Evolutionary conservation across 1,284 basidiomycete genomes (phyloP).

Genomic region (Albatrellus sp.): DNA sequence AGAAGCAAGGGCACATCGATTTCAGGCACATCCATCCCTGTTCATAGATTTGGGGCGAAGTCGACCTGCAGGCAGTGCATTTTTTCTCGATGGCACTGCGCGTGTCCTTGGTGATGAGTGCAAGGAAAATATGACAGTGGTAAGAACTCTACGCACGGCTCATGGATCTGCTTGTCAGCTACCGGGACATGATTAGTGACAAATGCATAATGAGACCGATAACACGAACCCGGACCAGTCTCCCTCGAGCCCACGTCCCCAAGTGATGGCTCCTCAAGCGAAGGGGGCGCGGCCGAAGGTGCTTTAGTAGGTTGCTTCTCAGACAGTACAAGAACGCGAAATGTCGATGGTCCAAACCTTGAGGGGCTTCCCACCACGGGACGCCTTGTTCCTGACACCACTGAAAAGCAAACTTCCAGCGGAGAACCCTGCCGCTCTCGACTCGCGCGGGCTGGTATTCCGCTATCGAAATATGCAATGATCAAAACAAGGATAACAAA

Average conservation of each 20-base stretch:
- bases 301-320: too few relatives aligned
- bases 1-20: slow-evolving; percentile 43
- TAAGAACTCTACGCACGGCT: too few relatives aligned
- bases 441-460: slow-evolving; percentile 43
- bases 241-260: too few relatives aligned
- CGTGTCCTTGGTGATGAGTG: neutral
- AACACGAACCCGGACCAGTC: too few relatives aligned
- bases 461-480: slow-evolving; percentile 25
- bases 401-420: slow-evolving; percentile 71
- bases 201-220: too few relatives aligned
- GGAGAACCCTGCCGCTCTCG: slow-evolving; percentile 33
- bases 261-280: too few relatives aligned
- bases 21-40: slow-evolving; percentile 52
- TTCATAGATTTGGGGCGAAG: slow-evolving; percentile 40
- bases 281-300: too few relatives aligned
- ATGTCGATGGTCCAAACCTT: slow-evolving; percentile 4
- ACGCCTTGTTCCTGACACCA: slow-evolving; percentile 62
- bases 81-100: neutral
- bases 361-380: slow-evolving; percentile 36
- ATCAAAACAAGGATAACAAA: slow-evolving; percentile 1
- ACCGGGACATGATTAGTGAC: too few relatives aligned
- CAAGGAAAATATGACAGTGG: neutral
- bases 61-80: slow-evolving; percentile 21
- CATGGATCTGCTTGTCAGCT: too few relatives aligned
- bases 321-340: neutral